Evolutionary conservation across 441 rosid genomes (phyloP), one percentile per base, ranked within the genome.

Genomic region (Populus hybrid): DNA sequence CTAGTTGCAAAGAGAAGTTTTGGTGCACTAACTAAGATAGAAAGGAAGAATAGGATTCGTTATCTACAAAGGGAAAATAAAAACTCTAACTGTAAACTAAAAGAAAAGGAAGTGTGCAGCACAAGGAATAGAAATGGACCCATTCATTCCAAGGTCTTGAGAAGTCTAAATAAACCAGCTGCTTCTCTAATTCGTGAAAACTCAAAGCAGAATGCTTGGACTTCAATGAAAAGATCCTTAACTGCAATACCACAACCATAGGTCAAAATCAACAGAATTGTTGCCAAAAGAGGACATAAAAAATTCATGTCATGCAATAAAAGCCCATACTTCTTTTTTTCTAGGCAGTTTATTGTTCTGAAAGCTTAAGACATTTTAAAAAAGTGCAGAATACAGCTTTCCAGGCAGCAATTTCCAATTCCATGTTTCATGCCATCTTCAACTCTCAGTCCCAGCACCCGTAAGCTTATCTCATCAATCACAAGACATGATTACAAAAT

Each of bases 171-270:
- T 42, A 95, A 84, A 28, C 92, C 89, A 69, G 95, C 99, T 11
- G 98, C 99, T 87, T 94, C 99, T 80, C 97, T 83, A 75, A 95
- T 88, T 82, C 99, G 85, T 0, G 99, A 94, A 82, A 95, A 95
- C 86, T 95, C 97, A 4, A 95, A 92, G 90, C 98, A 95, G 85
- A 95, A 95, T 20, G 98, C 99, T 87, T 92, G 98, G 73, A 95
- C 97, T 90, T 95, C 99, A 63, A 91, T 92, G 88, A 95, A 91
- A 40, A 94, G 94, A 84, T 94, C 98, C 89, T 91, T 94, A 24
- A 92, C 98, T 95, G 91, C 82, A 86, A 84, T 67, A 29, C 67
- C 28, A 73, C 21, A 70, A 74, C 53, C n/a, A 64, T 68, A 11
- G 12, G 23, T 64, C 36, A 78, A 59, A 75, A 72, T 69, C 42